Conservation (phyloP, 345 rosid species). For the Arabidopsis suecica region DNA sequence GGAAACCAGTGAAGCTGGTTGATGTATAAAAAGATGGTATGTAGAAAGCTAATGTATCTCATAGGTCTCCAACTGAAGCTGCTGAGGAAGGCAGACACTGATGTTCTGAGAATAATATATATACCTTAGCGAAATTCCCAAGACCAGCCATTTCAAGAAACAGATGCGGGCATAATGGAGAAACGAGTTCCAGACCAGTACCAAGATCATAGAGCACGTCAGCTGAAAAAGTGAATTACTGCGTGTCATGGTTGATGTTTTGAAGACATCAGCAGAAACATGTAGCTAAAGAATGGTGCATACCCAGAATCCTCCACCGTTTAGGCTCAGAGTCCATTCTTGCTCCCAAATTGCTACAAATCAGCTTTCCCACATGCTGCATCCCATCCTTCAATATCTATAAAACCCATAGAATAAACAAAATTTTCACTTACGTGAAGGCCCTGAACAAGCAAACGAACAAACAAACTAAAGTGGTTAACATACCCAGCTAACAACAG, state of each 20-base stretch:
- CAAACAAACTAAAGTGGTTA: neutral
- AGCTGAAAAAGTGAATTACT: constrained; percentile 55
- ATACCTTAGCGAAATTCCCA: constrained; percentile 92
- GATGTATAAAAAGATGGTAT: neutral
- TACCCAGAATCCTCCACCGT: constrained; percentile 90
- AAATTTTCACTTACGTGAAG: neutral
- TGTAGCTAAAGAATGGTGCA: constrained; percentile 30
- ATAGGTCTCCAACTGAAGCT: neutral
- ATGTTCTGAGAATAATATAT: neutral
- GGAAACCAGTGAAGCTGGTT: constrained; percentile 21
- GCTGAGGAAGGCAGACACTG: neutral
- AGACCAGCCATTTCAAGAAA: constrained; percentile 98
- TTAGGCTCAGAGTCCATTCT: constrained; percentile 99
- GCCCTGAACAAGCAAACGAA: neutral
- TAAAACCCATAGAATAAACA: constrained; percentile 29
- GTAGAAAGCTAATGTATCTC: constrained; percentile 3
- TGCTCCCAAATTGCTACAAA: constrained; percentile 94
- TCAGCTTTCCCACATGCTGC: constrained; percentile 93
- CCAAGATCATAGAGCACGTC: constrained; percentile 94
- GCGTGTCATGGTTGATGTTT: constrained; percentile 23
- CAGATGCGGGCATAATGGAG: constrained; percentile 86
- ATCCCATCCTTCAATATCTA: constrained; percentile 95
- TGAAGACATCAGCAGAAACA: constrained; percentile 60
- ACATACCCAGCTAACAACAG: constrained; percentile 95
- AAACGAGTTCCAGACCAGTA: constrained; percentile 87